Evolutionary conservation across 140 eudicot genomes (phyloP), one percentile per base, ranked within the genome.

Genomic region (Senecio squalidus): DNA sequence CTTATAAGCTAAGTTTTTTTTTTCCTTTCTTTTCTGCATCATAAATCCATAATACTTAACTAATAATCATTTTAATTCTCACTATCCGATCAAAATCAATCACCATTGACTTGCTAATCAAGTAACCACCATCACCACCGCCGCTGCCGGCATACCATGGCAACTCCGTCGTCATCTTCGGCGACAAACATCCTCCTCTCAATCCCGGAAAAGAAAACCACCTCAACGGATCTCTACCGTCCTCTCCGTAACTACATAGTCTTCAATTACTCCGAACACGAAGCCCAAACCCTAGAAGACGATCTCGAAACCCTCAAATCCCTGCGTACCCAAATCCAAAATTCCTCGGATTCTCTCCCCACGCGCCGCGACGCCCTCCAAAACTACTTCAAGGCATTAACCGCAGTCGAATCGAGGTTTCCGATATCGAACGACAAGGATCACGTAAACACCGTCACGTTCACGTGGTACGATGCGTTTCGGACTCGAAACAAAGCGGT

Each of bases 381-480:
- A 78, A 67, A 47, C 34, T 88, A 88, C 82, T 78, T 57, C 66
- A 81, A 78, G 38, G 89, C 87, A 71, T 82, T 88, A 6, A 75
- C 79, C 31, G 78, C 86, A 4, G 81, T 88, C 34, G 90, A 88
- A 64, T 84, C 96, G 0, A 74, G 96, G 56, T 88, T 88, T 44
- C 90, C 90, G 2, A 84, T 88, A 13, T 81, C 94, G 2, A 76
- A 84, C 14, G 96, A 84, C 11, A 66, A 58, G 46, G 89, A 88
- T 17, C 96, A 88, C 46, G 69, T 81, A 68, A 80, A 76, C 57
- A 51, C 88, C 4, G 57, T 87, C 43, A 64, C 85, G 22, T 84
- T 84, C 55, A 69, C 79, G 34, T 88, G 96, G 94, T 64, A 78
- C 74, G 96, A 84, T 39, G 89, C 96, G 7, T 88, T 84, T 44